Evolutionary conservation across 2,329 filamentous ascomycete genomes (phyloP), one percentile per base, ranked within the genome.

Genomic region (Cordyceps pruinosa): DNA sequence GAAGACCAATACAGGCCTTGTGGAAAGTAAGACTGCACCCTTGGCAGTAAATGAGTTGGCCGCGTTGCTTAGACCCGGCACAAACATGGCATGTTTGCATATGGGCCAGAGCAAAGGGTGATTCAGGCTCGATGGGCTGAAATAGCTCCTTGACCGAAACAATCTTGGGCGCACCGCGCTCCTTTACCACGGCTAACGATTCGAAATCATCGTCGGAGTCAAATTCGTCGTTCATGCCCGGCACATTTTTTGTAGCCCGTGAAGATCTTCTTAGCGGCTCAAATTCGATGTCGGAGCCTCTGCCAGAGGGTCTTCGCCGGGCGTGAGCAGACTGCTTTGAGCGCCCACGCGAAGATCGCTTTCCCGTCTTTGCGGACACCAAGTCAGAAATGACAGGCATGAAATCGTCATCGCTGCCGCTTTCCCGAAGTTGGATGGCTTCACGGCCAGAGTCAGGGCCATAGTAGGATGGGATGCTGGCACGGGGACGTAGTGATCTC

Each of bases 11-110:
- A 66, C 94, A 99, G 41, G 74, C 74, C 69, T 89, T 90, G 72
- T 99, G 94, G 63, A 90, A 96, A 0, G 88, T 80, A 48, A 86
- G 77, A 2, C 87, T 90, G 69, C 94, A 99, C 30, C 94, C 94
- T 72, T 99, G 95, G 64, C 94, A 99, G 66, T 87, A 86, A 34
- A 99, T 80, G 25, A 99, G 75, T 39, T 82, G 77, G 1, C 89
- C 90, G 17, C 70, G 72, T n/a, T 74, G 72, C 48, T 73, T 74
- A 5, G 70, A 68, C 13, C 68, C 65, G 19, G 63, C 59, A 67
- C 94, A 99, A 3, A 84, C 80, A 62, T 89, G 86, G 69, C 94
- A 99, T 8, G 74, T 75, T 41, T 81, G 75, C 47, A 80, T 82
- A 70, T 99, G 94, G 12, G 82, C 80, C 23, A 77, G 74, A 55